These are phyloP conservation scores for Silene noctiflora DNA, from an alignment of 179 eudicot species.

Conservation along the genomic window DNA sequence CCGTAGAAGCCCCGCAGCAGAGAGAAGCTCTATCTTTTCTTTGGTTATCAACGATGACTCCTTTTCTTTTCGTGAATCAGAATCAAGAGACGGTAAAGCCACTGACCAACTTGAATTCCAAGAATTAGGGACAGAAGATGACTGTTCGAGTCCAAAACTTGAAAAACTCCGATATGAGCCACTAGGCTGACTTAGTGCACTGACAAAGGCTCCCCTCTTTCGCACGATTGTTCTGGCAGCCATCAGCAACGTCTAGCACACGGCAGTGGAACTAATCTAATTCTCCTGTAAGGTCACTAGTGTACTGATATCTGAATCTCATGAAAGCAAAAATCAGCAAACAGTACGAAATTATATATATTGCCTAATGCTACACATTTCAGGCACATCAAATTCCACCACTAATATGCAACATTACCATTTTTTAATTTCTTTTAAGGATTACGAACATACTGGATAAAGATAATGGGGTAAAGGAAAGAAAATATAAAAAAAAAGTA, in stretches of 20 bases:
- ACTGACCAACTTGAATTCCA: conserved; percentile 25
- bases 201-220: conserved; percentile 47
- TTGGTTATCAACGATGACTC: conserved; percentile 29
- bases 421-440: too few species aligned
- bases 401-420: too few species aligned
- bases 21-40: conserved; percentile 31
- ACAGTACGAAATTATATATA: not conserved
- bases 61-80: conserved; percentile 36
- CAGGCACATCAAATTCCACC: not conserved
- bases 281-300: conserved; percentile 3
- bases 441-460: too few species aligned
- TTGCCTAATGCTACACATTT: not conserved
- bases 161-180: conserved; percentile 36
- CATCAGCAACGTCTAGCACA: conserved; percentile 34
- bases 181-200: conserved; percentile 34
- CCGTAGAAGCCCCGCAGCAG: conserved; percentile 33
- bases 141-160: conserved; percentile 36
- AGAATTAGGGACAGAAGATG: conserved; percentile 33
- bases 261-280: not conserved
- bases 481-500: too few species aligned
- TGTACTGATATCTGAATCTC: conserved; percentile 6
- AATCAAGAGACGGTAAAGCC: conserved; percentile 30
- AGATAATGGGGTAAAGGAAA: too few species aligned
- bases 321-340: conserved; percentile 10
- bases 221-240: conserved; percentile 61